Evolutionary conservation across 2,329 filamentous ascomycete genomes (phyloP), one percentile per base, ranked within the genome.

Genomic region (Diaporthe sp.): DNA sequence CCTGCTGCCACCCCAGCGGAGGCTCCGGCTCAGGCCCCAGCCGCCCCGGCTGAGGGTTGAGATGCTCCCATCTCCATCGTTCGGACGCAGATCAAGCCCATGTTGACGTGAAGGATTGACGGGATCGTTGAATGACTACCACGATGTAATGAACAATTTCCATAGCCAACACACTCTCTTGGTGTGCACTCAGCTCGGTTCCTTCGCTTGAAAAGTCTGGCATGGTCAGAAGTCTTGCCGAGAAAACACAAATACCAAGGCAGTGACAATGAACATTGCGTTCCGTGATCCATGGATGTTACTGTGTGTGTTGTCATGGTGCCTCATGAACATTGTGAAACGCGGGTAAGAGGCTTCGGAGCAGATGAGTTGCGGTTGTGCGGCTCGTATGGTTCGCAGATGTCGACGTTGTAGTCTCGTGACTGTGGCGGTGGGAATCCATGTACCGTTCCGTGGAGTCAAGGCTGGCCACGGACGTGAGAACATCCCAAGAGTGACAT

Each of bases 31-130:
- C 67, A n/a, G 7, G 67, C 49, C 6, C 51, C 51, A 2, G 49
- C 53, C 13, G 70, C 70, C 31, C 70, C 67, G 20, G 68, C 68
- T 31, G 68, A 72, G 17, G 68, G 53, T 60, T 57, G 22, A 73
- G 34, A 12, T 44, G 72, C 61, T 39, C 9, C 22, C 42, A 15
- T 34, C n/a, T 55, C 15, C 47, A 42, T 70, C 22, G 31, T 22
- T 15, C 49, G 49, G 47, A 31, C 15, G n/a, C 31, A 39, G 34
- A 22, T 28, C n/a, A 42, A 28, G 34, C n/a, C 49, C 6, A 31
- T 12, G n/a, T 25, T 70, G 9, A 37, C 15, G 15, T 34, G 34
- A 28, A 17, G n/a, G 49, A n/a, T 20, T n/a, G 34, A 31, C 42
- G n/a, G 49, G n/a, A 5, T 22, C 4, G 12, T 17, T 17, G 49